A percentile compares a stretch with the other conserved stretches of the same genome.
These are phyloP conservation scores for Metarhizium brunneum DNA, from an alignment of 2,329 filamentous ascomycete species.

Conservation along the genomic window DNA sequence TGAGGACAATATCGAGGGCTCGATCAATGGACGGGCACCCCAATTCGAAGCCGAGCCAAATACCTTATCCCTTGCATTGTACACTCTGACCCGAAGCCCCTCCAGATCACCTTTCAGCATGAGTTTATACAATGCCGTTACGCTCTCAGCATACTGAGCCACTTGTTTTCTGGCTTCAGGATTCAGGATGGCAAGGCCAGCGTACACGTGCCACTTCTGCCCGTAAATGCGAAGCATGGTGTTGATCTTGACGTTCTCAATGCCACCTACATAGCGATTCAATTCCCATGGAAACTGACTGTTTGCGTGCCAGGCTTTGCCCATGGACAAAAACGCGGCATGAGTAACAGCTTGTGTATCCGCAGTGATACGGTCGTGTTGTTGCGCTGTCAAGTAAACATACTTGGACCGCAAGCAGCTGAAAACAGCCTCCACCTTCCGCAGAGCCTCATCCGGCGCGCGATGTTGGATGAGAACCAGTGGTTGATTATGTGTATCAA, in stretches of 20 bases:
- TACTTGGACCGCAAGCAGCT: conserved; percentile 76
- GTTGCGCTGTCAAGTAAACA: conserved; percentile 75
- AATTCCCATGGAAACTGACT: conserved; percentile 96
- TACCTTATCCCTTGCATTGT: conserved; percentile 55
- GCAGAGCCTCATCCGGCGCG: conserved; percentile 65
- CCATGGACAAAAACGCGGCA: conserved; percentile 94
- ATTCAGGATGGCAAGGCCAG: conserved; percentile 92
- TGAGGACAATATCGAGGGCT: conserved; percentile 77
- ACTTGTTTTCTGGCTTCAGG: conserved; percentile 89
- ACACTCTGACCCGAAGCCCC: conserved; percentile 66
- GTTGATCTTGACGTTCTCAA: conserved; percentile 99
- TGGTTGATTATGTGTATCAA: conserved; percentile 82
- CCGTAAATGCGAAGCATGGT: conserved; percentile 94
- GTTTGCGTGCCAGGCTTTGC: conserved; percentile 93
- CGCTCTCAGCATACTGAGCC: conserved; percentile 82
- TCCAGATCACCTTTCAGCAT: conserved; percentile 80
- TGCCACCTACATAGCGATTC: conserved; percentile 88
- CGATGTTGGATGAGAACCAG: conserved; percentile 91
- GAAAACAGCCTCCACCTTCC: conserved; percentile 72
- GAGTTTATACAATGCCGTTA: conserved; percentile 91
- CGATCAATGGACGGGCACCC: conserved; percentile 58
- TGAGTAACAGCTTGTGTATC: conserved; percentile 98
- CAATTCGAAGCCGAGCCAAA: conserved; percentile 60
- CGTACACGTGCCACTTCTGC: conserved; percentile 99
- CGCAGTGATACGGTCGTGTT: conserved; percentile 94